Percentiles rank a stretch among this genome's conserved stretches.
These are phyloP conservation scores for Pachyrhizus erosus DNA, from an alignment of 306 rosid species.

Conservation along the genomic window DNA sequence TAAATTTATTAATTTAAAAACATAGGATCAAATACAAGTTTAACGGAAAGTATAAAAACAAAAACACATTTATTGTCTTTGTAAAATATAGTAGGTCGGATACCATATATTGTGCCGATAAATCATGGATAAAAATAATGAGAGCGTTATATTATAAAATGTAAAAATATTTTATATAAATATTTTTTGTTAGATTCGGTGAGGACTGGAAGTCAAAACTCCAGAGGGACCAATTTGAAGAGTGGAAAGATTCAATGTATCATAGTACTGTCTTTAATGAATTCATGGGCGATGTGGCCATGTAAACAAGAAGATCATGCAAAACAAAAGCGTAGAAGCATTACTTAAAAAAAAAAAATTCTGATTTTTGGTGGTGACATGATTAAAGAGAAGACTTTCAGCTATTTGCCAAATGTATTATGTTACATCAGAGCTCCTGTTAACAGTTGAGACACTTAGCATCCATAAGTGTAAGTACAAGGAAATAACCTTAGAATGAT, in stretches of 20 bases:
- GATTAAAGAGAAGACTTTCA: neutral
- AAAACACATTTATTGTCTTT: too few species aligned
- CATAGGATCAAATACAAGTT: too few species aligned
- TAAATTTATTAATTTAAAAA: too few species aligned
- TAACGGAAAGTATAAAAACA: too few species aligned
- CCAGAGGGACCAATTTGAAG: neutral
- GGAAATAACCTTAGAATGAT: constrained; percentile 1
- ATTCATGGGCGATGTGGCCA: neutral
- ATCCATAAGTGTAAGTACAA: neutral
- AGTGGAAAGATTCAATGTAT: neutral
- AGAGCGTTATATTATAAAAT: neutral
- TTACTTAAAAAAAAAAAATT: neutral
- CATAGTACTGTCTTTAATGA: too few species aligned
- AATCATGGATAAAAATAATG: too few species aligned
- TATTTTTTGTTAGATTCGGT: neutral
- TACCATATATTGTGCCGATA: too few species aligned
- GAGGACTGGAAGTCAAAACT: neutral
- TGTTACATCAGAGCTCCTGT: neutral
- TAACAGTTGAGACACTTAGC: constrained; percentile 15
- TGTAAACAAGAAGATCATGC: neutral
- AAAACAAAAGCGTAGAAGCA: neutral
- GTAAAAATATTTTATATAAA: too few species aligned
- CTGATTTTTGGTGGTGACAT: neutral
- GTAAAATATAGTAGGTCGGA: too few species aligned
- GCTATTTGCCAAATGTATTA: neutral